A percentile compares a stretch with the other conserved stretches of the same genome.
Evolutionary conservation across 2,329 filamentous ascomycete species (phyloP).

Genomic region (Colletotrichum tofieldiae): DNA sequence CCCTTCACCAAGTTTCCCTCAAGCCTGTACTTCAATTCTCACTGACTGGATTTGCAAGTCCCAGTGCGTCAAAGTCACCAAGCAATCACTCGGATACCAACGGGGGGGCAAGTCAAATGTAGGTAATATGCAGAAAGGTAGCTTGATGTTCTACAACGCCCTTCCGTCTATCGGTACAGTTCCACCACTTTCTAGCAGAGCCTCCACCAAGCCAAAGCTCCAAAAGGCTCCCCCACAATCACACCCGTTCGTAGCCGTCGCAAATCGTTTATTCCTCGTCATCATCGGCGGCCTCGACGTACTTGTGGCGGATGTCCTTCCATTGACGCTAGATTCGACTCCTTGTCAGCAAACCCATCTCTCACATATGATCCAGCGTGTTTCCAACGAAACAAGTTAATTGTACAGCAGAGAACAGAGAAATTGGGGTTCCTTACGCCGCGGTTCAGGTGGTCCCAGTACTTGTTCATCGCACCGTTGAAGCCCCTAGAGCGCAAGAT

Average conservation of each 20-base stretch:
- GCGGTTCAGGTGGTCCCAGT: conserved; percentile 94
- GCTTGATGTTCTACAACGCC: conserved; percentile 44
- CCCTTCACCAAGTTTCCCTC: background rate
- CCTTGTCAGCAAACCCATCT: conserved; percentile 50
- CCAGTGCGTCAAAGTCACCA: too few relatives aligned
- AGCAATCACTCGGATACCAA: background rate
- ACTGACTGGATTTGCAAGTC: too few relatives aligned
- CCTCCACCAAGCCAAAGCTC: conserved; percentile 20
- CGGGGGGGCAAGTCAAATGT: background rate
- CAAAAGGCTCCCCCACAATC: conserved; percentile 7
- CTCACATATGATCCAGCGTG: background rate
- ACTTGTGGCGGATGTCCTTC: conserved; percentile 98
- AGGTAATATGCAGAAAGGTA: conserved; percentile 43
- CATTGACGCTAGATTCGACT: conserved; percentile 85
- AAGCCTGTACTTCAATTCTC: background rate
- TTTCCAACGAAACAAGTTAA: background rate
- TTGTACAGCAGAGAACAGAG: background rate
- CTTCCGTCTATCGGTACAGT: conserved; percentile 44
- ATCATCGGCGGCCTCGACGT: conserved; percentile 80
- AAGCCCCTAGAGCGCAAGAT: conserved; percentile 74
- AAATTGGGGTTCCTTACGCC: conserved; percentile 78
- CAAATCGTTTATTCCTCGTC: conserved; percentile 64
- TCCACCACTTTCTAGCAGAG: conserved; percentile 15
- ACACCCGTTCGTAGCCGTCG: conserved; percentile 8
- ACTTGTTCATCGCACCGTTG: conserved; percentile 83